These are phyloP conservation scores for Prunus dulcis DNA, from an alignment of 306 rosid species.

Conservation along the genomic window DNA sequence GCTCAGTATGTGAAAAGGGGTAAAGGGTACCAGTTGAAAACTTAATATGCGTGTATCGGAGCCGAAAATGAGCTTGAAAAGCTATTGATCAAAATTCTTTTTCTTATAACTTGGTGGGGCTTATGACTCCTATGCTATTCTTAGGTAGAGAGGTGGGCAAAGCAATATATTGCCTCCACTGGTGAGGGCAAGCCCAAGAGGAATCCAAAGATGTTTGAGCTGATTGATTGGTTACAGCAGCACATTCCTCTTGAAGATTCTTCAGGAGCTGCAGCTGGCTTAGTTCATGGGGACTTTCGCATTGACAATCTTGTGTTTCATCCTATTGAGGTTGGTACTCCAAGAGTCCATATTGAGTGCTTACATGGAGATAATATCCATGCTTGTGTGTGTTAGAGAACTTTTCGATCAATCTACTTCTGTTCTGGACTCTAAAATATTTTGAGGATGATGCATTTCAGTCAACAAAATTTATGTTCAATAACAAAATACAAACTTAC, in stretches of 20 bases:
- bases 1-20: background rate
- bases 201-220: constrained; percentile 81
- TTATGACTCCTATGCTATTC: constrained; percentile 18
- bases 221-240: constrained; percentile 68
- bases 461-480: background rate
- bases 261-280: constrained; percentile 64
- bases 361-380: background rate
- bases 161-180: constrained; percentile 78
- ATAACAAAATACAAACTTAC: no score
- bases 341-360: background rate
- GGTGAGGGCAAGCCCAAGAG: constrained; percentile 71
- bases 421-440: background rate
- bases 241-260: constrained; percentile 83
- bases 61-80: background rate
- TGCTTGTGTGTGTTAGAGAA: background rate
- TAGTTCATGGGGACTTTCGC: constrained; percentile 98
- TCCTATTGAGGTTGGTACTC: constrained; percentile 68
- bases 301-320: constrained; percentile 90
- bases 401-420: background rate
- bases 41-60: background rate
- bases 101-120: background rate
- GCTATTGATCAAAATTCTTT: background rate
- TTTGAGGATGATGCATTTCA: background rate
- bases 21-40: background rate
- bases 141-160: constrained; percentile 94